Base-by-base conservation (phyloP, 805 yeast genomes). In the Candida pini region DNA sequence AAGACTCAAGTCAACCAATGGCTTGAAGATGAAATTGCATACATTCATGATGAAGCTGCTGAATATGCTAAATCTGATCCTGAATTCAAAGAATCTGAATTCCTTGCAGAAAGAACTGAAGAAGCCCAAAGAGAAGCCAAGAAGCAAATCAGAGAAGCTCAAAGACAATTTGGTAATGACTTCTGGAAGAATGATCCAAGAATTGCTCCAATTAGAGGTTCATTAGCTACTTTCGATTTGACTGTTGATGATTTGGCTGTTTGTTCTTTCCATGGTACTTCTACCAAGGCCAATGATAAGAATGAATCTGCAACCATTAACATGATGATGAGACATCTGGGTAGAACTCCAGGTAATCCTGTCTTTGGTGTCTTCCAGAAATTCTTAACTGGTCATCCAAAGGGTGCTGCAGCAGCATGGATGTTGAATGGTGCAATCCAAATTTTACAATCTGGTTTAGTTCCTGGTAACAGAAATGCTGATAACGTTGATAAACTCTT, bases 371-470 rank as follows among this genome's bases (percentile, higher is more conserved):
- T 92, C 36, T 90, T 94, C 95, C 99, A 92, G 69, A 92, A 92
- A 68, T 92, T 76, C 78, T 77, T 92, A 58, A 92, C 99, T 53
- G 99, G 99, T 68, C 99, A 92, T 73, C 98, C 98, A 54, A 92
- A 92, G 84, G 99, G 99, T 77, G 98, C 98, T 53, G 99, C 99
- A 39, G 99, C 97, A 75, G 97, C 99, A 39, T 92, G 98, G 98
- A 92, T 92, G 98, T 69, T 92, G 76, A 94, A 92, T 65, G 99
- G 99, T 66, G 96, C 87, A 38, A 69, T 92, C 49, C 99, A 92
- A 71, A 80, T 89, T 49, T 71, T 92, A 62, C 83, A 86, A 69
- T 63, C 84, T 54, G 97, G 98, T 65, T 56, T 89, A 54, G 95
- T 92, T 51, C 98, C 98, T 51, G 99, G 99, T 63, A 92, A 92